phyloP scores from a whole-genome alignment of 345 rosid species.

The Hibiscus trionum region DNA sequence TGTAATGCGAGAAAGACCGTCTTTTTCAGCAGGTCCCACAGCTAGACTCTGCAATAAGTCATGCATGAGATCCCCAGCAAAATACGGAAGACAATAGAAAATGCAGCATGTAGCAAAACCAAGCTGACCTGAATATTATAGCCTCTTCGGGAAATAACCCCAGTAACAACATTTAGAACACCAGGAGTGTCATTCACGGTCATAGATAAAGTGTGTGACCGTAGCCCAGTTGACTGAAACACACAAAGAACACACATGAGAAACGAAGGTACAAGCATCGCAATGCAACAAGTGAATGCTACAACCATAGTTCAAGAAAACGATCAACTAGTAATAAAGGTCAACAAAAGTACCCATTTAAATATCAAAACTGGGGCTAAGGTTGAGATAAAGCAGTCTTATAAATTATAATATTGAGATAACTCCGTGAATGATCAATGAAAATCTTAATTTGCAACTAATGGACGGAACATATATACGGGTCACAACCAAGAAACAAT shows the following conservation, averaged over 20 bases:
- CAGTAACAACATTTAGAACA: slow-evolving; percentile 78
- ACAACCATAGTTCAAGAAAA: background rate
- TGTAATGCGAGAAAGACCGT: slow-evolving; percentile 62
- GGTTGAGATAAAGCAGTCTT: too few species aligned
- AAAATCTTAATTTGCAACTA: background rate
- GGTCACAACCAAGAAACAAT: background rate
- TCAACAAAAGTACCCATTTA: too few species aligned
- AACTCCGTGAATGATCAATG: background rate
- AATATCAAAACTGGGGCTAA: too few species aligned
- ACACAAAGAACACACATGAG: background rate
- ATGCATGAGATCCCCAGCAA: background rate
- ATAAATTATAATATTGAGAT: too few species aligned
- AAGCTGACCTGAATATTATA: slow-evolving; percentile 73
- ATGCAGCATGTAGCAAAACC: background rate
- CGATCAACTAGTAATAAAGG: background rate
- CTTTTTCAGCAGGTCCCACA: slow-evolving; percentile 60
- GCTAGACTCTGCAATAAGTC: slow-evolving; percentile 50
- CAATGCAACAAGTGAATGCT: background rate
- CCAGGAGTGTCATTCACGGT: slow-evolving; percentile 73
- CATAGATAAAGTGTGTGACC: slow-evolving; percentile 75
- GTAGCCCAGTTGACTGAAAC: slow-evolving; percentile 64
- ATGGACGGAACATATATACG: background rate
- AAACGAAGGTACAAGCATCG: background rate
- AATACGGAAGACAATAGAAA: background rate
- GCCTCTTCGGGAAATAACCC: slow-evolving; percentile 78